These are phyloP conservation scores for Zelonia costaricensis DNA, from an alignment of 208 protist species.

Conservation along the genomic window DNA sequence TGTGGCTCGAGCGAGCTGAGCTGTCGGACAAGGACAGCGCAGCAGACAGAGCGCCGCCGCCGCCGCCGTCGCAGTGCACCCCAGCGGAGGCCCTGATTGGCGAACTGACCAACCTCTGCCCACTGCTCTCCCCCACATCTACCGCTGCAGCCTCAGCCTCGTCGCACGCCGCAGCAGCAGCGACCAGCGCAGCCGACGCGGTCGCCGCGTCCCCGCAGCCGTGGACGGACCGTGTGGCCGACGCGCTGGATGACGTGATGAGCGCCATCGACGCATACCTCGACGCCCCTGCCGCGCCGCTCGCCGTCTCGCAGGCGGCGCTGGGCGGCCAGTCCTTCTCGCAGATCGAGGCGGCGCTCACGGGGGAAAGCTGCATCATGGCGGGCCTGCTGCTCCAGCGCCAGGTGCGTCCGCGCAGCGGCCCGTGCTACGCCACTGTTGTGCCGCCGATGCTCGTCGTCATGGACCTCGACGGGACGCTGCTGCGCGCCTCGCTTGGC, in stretches of 20 bases:
- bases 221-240: slow-evolving; percentile 5
- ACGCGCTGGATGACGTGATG: slow-evolving; percentile 2
- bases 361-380: slow-evolving; percentile 21
- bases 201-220: not conserved
- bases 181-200: not conserved
- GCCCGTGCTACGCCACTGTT: slow-evolving; percentile 27
- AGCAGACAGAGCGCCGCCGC: not conserved
- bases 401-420: slow-evolving; percentile 16
- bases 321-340: not conserved
- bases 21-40: not conserved
- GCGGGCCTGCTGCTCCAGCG: slow-evolving; percentile 20
- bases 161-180: not conserved
- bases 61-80: not conserved
- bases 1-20: not conserved
- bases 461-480: slow-evolving; percentile 43
- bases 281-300: not conserved
- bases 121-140: not conserved
- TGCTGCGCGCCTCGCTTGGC: slow-evolving; percentile 33
- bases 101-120: slow-evolving; percentile 1
- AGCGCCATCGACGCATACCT: slow-evolving; percentile 7
- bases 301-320: not conserved
- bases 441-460: slow-evolving; percentile 37
- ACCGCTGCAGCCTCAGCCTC: not conserved
- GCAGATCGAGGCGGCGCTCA: not conserved
- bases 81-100: not conserved